Percentiles rank a stretch among this genome's conserved stretches.
phyloP scores from a whole-genome alignment of 345 rosid species.

The Rhodamnia argentea region DNA sequence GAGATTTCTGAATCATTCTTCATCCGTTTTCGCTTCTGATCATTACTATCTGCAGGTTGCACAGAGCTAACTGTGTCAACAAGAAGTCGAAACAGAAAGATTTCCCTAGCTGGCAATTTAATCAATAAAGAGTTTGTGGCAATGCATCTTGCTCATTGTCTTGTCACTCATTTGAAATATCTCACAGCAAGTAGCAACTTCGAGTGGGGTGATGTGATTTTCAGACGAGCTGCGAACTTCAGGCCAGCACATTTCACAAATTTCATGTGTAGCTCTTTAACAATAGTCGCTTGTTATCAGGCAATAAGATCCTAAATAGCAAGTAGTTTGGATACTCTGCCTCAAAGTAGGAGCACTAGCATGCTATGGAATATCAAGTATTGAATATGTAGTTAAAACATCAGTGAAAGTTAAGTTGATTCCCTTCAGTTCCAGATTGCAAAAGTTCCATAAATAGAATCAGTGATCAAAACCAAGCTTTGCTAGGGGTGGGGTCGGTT shows the following conservation, averaged over 20 bases:
- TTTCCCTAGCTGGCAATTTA: not conserved
- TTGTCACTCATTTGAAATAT: not conserved
- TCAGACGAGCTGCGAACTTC: not conserved
- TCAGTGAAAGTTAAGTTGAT: not conserved
- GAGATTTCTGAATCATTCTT: conserved; percentile 64
- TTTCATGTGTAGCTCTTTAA: not conserved
- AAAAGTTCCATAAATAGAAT: not conserved
- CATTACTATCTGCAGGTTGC: conserved; percentile 64
- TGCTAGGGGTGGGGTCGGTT: not conserved
- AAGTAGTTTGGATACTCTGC: not conserved
- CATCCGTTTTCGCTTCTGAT: conserved; percentile 65
- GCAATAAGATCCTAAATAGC: not conserved
- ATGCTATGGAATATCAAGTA: not conserved
- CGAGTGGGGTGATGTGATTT: not conserved
- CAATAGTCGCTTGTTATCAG: not conserved
- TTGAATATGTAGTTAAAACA: not conserved
- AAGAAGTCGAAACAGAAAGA: not conserved
- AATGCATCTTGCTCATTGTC: not conserved
- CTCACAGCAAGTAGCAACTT: not conserved
- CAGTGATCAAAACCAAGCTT: not conserved
- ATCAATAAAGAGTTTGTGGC: not conserved
- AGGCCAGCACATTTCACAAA: not conserved
- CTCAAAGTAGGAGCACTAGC: not conserved
- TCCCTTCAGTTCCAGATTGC: not conserved
- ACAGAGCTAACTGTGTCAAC: conserved; percentile 5